Base-by-base conservation (phyloP, 2,329 filamentous ascomycete genomes). In the Curvularia sp. region DNA sequence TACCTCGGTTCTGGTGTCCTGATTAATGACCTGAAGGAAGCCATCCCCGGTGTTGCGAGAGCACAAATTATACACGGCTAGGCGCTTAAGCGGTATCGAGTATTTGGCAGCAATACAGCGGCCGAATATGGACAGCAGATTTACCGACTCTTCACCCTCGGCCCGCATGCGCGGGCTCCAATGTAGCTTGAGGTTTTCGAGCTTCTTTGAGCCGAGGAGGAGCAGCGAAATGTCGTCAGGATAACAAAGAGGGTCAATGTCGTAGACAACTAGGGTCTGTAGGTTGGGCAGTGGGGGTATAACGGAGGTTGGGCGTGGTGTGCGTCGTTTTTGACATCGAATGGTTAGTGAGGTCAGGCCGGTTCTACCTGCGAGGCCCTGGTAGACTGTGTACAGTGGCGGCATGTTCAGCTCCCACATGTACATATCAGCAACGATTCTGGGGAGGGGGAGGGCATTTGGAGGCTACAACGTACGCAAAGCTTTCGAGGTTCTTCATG, bases 211-310 rank as follows among this genome's bases (percentile, higher is more conserved):
- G n/a, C 81, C 77, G 13, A 80, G 72, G 6, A 88, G 73, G 13
- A 88, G 73, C 21, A 83, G 76, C 13, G 84, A 85, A 8, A 88
- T 81, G 64, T 88, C 86, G 71, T 89, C 86, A 0, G 85, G 85
- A 65, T 87, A 87, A 74, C 86, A 88, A 9, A 88, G 78, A 1
- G 86, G 86, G 55, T 89, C 86, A 51, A 88, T 86, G 61, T 88
- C 81, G 58, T 83, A 83, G 27, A 86, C 78, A 51, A 82, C 82
- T 34, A 89, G 77, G 4, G 76, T 78, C 32, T 77, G 77, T 23
- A 89, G 77, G 61, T 83, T 84, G 7, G 84, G 82, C 66, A 89
- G 80, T 0, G 84, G 77, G 1, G 86, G 85, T 39, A 88, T 80
- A 4, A 83, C 73, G 36, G 80, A 80, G 5, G 82, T 84, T 1